Evolutionary conservation across 129 eudicot species (phyloP).

Genomic region (Flaveria robusta): DNA sequence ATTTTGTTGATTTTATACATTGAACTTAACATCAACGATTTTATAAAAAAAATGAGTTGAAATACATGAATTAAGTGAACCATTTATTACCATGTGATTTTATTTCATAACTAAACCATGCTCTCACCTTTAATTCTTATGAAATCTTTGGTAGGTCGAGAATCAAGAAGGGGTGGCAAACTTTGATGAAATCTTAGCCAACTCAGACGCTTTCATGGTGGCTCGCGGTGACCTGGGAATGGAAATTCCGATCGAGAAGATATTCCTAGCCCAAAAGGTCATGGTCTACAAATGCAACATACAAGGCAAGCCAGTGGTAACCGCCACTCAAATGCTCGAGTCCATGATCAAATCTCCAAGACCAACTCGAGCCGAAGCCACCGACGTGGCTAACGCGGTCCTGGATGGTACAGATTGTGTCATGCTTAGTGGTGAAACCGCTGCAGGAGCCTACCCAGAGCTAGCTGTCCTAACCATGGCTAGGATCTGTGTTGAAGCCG

Average conservation of each 20-base stretch:
- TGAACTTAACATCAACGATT: too few relatives aligned
- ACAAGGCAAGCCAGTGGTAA: slow-evolving; percentile 72
- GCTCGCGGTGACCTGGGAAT: slow-evolving; percentile 75
- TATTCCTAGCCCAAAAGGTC: slow-evolving; percentile 70
- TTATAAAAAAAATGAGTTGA: too few relatives aligned
- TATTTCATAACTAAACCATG: too few relatives aligned
- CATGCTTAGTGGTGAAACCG: slow-evolving; percentile 83
- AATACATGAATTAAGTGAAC: too few relatives aligned
- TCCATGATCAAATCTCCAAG: slow-evolving; percentile 85
- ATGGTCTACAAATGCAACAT: slow-evolving; percentile 73
- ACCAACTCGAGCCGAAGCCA: slow-evolving; percentile 84
- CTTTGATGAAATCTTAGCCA: slow-evolving; percentile 67
- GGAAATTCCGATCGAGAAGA: slow-evolving; percentile 81
- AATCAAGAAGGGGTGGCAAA: slow-evolving; percentile 80
- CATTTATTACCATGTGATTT: too few relatives aligned
- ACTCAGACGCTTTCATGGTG: slow-evolving; percentile 77
- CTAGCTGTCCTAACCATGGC: slow-evolving; percentile 70
- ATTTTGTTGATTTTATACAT: too few relatives aligned
- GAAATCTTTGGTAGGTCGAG: slow-evolving; percentile 57
- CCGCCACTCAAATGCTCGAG: slow-evolving; percentile 82
- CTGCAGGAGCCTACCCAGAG: slow-evolving; percentile 82
- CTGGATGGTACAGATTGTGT: slow-evolving; percentile 84
- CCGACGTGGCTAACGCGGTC: slow-evolving; percentile 79
- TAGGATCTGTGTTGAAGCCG: slow-evolving; percentile 71
- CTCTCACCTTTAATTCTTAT: too few relatives aligned